These are phyloP conservation scores for Blechomonas ayalai DNA, from an alignment of 208 protist species.

Conservation along the genomic window DNA sequence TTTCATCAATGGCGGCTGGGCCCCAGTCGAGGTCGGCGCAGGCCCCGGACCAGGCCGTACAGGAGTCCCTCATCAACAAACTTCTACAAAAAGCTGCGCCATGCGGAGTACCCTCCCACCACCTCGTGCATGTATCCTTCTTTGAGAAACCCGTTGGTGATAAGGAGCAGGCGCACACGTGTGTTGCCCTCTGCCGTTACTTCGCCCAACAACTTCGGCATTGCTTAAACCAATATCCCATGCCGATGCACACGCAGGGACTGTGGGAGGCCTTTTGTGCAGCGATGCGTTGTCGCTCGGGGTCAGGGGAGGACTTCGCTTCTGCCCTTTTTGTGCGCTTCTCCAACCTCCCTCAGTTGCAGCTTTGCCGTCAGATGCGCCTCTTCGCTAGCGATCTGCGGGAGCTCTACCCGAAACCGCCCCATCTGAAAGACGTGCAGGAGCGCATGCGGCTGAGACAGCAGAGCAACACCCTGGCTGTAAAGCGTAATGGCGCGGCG, in stretches of 20 bases:
- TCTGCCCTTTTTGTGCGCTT: constrained; percentile 18
- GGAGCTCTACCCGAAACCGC: constrained; percentile 9
- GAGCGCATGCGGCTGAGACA: constrained; percentile 20
- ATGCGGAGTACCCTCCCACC: constrained; percentile 12
- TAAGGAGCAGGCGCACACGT: constrained; percentile 49
- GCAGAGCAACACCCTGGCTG: constrained; percentile 25
- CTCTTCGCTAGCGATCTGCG: constrained; percentile 26
- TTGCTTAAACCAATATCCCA: too few species aligned
- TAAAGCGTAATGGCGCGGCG: too few species aligned
- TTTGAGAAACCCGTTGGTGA: constrained; percentile 55
- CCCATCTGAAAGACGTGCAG: constrained; percentile 21
- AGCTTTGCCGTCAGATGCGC: constrained; percentile 44
- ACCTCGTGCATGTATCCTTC: constrained; percentile 21
- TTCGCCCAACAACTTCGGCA: constrained; percentile 30
- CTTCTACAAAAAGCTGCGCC: constrained; percentile 18
- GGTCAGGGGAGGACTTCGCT: too few species aligned
- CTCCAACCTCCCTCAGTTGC: constrained; percentile 43
- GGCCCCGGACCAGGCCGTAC: too few species aligned
- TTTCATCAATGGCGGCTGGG: too few species aligned
- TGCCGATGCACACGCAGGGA: constrained; percentile 1
- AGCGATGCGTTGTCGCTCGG: too few species aligned
- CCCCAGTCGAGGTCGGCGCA: too few species aligned
- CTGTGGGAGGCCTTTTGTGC: neutral
- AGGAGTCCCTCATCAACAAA: too few species aligned
- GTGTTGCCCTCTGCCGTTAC: constrained; percentile 30